Percentiles rank a stretch among this genome's conserved stretches.
phyloP scores from a whole-genome alignment of 495 filamentous ascomycete species.

The Schizothecium vesticola region DNA sequence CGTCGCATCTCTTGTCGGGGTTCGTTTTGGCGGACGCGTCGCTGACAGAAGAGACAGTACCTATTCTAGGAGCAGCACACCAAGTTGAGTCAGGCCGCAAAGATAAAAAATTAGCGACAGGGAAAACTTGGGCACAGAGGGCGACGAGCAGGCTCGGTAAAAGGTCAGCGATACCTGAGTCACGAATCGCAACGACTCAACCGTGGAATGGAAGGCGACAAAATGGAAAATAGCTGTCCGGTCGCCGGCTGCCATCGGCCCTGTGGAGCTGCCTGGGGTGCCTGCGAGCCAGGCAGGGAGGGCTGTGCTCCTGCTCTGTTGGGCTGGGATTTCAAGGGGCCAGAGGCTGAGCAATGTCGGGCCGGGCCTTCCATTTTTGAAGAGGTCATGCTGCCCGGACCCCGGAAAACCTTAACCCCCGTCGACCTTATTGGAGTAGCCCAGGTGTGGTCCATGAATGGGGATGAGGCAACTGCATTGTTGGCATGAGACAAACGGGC shows the following conservation, averaged over 20 bases:
- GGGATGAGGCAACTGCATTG: not conserved
- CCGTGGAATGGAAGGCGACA: not conserved
- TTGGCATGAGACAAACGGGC: not conserved
- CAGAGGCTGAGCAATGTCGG: not conserved
- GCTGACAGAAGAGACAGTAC: not conserved
- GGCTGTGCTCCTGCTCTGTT: not conserved
- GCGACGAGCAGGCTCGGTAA: not conserved
- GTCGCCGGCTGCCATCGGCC: not conserved
- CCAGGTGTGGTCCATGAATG: no score
- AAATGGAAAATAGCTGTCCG: not conserved
- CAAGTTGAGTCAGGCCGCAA: not conserved
- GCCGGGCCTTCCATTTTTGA: not conserved
- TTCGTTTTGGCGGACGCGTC: no score
- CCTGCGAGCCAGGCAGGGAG: not conserved
- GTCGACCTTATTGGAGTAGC: no score
- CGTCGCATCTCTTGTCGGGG: no score
- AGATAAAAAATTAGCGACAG: not conserved
- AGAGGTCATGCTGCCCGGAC: not conserved
- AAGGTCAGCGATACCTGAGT: not conserved
- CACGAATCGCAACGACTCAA: not conserved
- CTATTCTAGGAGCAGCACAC: not conserved
- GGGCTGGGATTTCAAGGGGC: not conserved
- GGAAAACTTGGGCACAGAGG: not conserved
- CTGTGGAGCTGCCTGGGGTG: not conserved
- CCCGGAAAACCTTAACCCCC: not conserved